phyloP scores from a whole-genome alignment of 768 basidiomycete species.

The Mycena sanguinolenta region DNA sequence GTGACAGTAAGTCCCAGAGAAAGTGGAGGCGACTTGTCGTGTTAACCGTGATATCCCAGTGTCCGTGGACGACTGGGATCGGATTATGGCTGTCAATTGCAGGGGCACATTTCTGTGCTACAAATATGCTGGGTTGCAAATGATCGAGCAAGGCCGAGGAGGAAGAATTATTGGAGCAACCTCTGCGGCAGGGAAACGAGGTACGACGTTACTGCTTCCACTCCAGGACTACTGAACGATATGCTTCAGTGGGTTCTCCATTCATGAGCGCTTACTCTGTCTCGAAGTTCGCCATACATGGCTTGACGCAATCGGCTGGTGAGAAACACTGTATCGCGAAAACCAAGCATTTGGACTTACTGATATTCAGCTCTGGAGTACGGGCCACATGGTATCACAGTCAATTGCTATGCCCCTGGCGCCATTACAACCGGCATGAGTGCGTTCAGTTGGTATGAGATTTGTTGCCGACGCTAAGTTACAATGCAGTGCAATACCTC shows the following conservation, averaged over 20 bases:
- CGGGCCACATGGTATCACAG: constrained; percentile 23
- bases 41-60: not conserved
- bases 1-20: not conserved
- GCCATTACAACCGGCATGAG: constrained; percentile 19
- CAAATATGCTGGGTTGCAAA: constrained; percentile 53
- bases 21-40: not conserved
- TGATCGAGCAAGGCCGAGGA: constrained; percentile 54
- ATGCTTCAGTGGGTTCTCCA: constrained; percentile 10
- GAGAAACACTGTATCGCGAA: not conserved
- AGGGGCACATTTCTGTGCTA: constrained; percentile 53
- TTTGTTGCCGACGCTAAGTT: not conserved
- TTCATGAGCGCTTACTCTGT: constrained; percentile 41
- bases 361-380: constrained; percentile 14
- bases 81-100: constrained; percentile 46
- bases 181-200: constrained; percentile 35
- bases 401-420: constrained; percentile 27
- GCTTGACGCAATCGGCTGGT: constrained; percentile 30
- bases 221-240: constrained; percentile 7
- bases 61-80: constrained; percentile 43
- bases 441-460: not conserved
- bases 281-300: constrained; percentile 45
- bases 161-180: constrained; percentile 53
- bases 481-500: not conserved
- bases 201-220: not conserved
- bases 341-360: too few species aligned